Conservation (phyloP, 805 yeast species). For the Wickerhamiella kazuoi region DNA sequence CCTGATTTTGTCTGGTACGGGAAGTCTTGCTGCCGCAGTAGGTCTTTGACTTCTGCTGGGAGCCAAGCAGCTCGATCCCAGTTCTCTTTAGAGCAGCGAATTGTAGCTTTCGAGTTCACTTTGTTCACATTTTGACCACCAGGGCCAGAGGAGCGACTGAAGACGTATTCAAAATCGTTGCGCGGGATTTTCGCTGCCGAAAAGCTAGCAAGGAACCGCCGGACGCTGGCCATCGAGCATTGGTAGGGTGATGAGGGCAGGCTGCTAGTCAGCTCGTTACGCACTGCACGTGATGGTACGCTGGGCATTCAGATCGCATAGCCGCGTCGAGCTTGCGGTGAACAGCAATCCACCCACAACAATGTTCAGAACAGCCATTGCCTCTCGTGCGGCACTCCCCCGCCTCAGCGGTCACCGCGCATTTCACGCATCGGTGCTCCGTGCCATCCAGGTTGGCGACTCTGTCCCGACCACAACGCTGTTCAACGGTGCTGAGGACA, state of each 20-base stretch:
- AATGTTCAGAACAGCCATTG: background rate
- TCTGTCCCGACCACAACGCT: slow-evolving; percentile 39
- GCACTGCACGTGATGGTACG: no score
- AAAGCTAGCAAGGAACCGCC: background rate
- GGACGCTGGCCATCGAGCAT: background rate
- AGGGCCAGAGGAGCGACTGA: slow-evolving; percentile 56
- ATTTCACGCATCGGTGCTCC: slow-evolving; percentile 12
- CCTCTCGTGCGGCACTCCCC: background rate
- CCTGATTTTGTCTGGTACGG: slow-evolving; percentile 40
- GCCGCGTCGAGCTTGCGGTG: background rate
- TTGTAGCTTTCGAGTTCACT: slow-evolving; percentile 43
- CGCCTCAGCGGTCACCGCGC: slow-evolving; percentile 1
- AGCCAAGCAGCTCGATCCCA: slow-evolving; percentile 41
- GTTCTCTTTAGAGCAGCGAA: slow-evolving; percentile 27
- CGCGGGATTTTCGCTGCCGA: slow-evolving; percentile 26
- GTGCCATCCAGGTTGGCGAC: slow-evolving; percentile 39
- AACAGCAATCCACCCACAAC: background rate
- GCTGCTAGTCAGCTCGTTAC: no score
- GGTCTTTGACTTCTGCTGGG: slow-evolving; percentile 33
- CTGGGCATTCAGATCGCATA: background rate
- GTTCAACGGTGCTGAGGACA: slow-evolving; percentile 47
- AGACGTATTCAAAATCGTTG: slow-evolving; percentile 28
- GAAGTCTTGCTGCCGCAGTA: slow-evolving; percentile 21
- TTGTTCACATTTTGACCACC: slow-evolving; percentile 84
- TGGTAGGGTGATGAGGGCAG: no score